Conservation (phyloP, 1,284 basidiomycete species). For the Tylopilus sp. region DNA sequence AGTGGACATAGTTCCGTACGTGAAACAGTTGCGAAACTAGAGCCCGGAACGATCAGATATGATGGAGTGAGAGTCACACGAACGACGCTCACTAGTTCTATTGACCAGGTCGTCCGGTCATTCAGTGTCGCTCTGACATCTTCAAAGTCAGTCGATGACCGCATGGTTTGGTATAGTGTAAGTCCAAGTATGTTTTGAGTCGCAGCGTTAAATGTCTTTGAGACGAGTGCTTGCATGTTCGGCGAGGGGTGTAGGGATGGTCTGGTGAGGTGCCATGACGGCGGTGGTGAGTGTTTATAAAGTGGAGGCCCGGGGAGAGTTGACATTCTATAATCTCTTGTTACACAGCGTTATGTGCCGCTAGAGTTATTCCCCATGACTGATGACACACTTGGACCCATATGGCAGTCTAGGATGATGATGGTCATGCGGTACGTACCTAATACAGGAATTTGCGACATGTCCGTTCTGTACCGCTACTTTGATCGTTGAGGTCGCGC, state of each 20-base stretch:
- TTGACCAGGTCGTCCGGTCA: slow-evolving; percentile 33
- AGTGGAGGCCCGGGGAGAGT: neutral
- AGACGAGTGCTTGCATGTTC: slow-evolving; percentile 12
- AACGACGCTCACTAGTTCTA: slow-evolving; percentile 32
- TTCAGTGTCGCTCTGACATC: slow-evolving; percentile 33
- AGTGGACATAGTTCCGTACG: slow-evolving; percentile 19
- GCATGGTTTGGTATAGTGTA: slow-evolving; percentile 31
- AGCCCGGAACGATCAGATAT: slow-evolving; percentile 8
- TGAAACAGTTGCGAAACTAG: slow-evolving; percentile 38
- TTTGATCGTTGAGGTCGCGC: no score
- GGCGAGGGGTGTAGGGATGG: neutral
- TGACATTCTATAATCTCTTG: no score
- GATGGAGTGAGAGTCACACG: neutral
- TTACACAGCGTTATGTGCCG: no score
- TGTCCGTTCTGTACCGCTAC: no score
- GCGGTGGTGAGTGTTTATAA: neutral
- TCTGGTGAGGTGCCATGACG: neutral
- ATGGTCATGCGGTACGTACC: no score
- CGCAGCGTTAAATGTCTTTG: neutral
- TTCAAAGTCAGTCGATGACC: slow-evolving; percentile 27
- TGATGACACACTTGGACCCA: no score
- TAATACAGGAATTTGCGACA: no score
- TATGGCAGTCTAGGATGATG: no score
- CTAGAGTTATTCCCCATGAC: no score
- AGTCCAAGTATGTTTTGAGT: slow-evolving; percentile 12